phyloP scores from a whole-genome alignment of 108 stramenopile genomes.

The Pseudonitzschia multiseries region DNA sequence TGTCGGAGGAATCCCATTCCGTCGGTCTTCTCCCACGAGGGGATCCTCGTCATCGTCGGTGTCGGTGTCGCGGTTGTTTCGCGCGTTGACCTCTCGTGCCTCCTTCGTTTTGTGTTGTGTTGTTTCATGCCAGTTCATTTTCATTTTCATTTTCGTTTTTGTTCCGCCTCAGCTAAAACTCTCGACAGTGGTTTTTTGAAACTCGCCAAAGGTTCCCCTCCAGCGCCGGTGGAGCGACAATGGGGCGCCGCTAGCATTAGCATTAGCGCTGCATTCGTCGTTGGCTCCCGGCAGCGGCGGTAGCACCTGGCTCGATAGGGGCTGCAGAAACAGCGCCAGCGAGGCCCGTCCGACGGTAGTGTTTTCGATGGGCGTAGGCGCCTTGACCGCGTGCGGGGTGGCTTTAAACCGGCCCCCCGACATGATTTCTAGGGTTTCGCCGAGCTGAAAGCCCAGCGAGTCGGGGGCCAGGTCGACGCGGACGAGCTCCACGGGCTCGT shows the following conservation, averaged over 20 bases:
- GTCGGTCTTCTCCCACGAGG: too few relatives aligned
- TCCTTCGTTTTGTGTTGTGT: too few relatives aligned
- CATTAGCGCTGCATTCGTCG: background rate
- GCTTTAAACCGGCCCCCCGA: conserved; percentile 88
- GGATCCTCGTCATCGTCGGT: too few relatives aligned
- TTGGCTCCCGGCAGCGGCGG: conserved; percentile 18
- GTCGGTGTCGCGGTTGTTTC: too few relatives aligned
- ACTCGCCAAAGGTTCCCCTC: conserved; percentile 37
- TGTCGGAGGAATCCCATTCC: too few relatives aligned
- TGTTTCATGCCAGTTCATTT: too few relatives aligned
- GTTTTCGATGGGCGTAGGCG: background rate
- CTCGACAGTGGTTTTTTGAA: conserved; percentile 30
- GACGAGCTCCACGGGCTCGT: conserved; percentile 28
- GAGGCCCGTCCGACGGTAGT: conserved; percentile 10
- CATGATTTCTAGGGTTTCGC: conserved; percentile 90
- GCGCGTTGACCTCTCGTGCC: too few relatives aligned
- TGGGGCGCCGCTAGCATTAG: background rate
- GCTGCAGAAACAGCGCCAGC: conserved; percentile 36
- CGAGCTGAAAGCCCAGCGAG: conserved; percentile 87
- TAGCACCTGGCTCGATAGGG: conserved; percentile 5
- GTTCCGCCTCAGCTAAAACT: conserved; percentile 19
- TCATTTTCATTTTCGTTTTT: too few relatives aligned
- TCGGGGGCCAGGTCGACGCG: conserved; percentile 65
- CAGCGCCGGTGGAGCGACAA: conserved; percentile 8
- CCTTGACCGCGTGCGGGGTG: conserved; percentile 88